Conservation (phyloP, 2,329 filamentous ascomycete genomes). For the Verticillium tricorpus region DNA sequence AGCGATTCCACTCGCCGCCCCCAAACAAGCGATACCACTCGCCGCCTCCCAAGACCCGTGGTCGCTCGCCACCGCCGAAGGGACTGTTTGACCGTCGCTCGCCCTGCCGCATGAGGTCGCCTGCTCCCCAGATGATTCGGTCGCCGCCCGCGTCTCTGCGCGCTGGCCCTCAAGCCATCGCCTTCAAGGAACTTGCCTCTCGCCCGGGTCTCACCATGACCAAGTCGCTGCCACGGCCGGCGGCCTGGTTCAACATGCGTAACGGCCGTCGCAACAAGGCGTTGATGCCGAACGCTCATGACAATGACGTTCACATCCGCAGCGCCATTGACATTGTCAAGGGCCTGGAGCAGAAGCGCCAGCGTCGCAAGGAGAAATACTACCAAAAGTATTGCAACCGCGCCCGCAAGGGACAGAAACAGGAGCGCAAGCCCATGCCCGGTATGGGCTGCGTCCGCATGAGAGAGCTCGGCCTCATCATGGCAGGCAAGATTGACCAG, state of each 20-base stretch:
- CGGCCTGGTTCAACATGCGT: slow-evolving; percentile 60
- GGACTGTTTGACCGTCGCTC: slow-evolving; percentile 63
- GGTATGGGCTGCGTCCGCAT: slow-evolving; percentile 91
- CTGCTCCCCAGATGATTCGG: slow-evolving; percentile 49
- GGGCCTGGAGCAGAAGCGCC: slow-evolving; percentile 88
- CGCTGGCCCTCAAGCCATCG: slow-evolving; percentile 32
- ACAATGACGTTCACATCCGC: slow-evolving; percentile 63
- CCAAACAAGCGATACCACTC: slow-evolving; percentile 43
- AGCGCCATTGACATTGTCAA: slow-evolving; percentile 98
- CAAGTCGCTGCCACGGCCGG: slow-evolving; percentile 79
- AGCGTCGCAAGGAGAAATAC: slow-evolving; percentile 88
- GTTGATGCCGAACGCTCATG: slow-evolving; percentile 22
- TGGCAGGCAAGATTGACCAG: slow-evolving; percentile 73
- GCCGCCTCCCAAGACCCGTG: slow-evolving; percentile 34
- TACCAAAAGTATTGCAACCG: slow-evolving; percentile 86
- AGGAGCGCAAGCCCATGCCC: slow-evolving; percentile 64
- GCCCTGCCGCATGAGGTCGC: slow-evolving; percentile 65
- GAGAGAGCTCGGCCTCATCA: slow-evolving; percentile 77
- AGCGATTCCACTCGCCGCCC: slow-evolving; percentile 43
- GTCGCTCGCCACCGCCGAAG: slow-evolving; percentile 45
- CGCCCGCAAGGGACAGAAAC: slow-evolving; percentile 62
- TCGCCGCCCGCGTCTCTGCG: slow-evolving; percentile 45
- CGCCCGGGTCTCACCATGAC: slow-evolving; percentile 69
- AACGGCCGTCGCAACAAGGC: slow-evolving; percentile 32
- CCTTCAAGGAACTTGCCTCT: slow-evolving; percentile 43